Conservation (phyloP, 2,329 filamentous ascomycete species). For the Fusarium sublunatum region DNA sequence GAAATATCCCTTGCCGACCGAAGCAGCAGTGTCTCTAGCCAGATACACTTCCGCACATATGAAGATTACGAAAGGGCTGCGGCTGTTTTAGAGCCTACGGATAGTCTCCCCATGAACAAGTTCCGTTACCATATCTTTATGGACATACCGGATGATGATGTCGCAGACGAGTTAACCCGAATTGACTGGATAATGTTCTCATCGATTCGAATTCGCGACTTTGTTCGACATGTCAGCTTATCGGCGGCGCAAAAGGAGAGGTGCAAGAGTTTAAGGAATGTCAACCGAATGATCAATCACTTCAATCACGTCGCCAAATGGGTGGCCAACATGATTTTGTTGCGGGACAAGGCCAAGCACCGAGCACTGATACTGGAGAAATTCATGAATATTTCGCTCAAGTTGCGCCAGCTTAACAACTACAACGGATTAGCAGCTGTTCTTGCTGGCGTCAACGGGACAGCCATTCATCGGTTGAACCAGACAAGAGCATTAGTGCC, state of each 20-base stretch:
- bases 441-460: slow-evolving; percentile 90
- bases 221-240: slow-evolving; percentile 90
- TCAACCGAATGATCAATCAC: slow-evolving; percentile 93
- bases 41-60: slow-evolving; percentile 71
- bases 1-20: slow-evolving; percentile 56
- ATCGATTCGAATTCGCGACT: slow-evolving; percentile 90
- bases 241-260: slow-evolving; percentile 76
- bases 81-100: slow-evolving; percentile 74
- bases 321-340: slow-evolving; percentile 84
- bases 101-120: slow-evolving; percentile 79
- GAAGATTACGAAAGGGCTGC: slow-evolving; percentile 87
- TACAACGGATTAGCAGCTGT: slow-evolving; percentile 97
- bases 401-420: slow-evolving; percentile 91
- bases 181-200: slow-evolving; percentile 99
- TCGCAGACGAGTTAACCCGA: slow-evolving; percentile 90
- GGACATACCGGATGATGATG: slow-evolving; percentile 83
- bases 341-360: slow-evolving; percentile 96
- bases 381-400: slow-evolving; percentile 90
- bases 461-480: slow-evolving; percentile 82
- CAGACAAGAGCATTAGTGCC: slow-evolving; percentile 84
- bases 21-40: slow-evolving; percentile 54
- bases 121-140: slow-evolving; percentile 91
- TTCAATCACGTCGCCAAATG: slow-evolving; percentile 88
- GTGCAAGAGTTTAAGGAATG: slow-evolving; percentile 82
- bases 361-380: slow-evolving; percentile 91